phyloP scores from a whole-genome alignment of 768 basidiomycete genomes.

The Mycena alexandri region DNA sequence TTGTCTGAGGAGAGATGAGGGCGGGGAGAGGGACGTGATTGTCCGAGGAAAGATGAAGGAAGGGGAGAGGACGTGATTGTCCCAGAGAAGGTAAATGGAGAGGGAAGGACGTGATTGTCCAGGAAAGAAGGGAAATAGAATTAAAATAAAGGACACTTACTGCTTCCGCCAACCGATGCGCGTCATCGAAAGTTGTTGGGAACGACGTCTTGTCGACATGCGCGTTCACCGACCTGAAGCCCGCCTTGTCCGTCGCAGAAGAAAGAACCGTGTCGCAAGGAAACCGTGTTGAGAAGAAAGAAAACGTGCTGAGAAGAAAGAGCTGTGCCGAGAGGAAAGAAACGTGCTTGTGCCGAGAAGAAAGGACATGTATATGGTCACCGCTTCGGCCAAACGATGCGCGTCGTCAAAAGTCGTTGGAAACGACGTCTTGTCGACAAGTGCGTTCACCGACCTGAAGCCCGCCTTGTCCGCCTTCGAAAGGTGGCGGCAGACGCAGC shows the following conservation, averaged over 20 bases:
- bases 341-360: not conserved
- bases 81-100: no score
- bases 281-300: no score
- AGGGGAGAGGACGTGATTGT: not conserved
- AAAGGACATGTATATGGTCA: not conserved
- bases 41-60: no score
- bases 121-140: not conserved
- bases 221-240: conserved; percentile 2
- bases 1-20: no score
- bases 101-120: no score
- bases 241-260: not conserved
- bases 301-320: no score
- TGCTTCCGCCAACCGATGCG: conserved; percentile 1
- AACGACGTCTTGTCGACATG: conserved; percentile 10
- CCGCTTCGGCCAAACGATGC: conserved; percentile 1
- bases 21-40: no score
- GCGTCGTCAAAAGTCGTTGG: conserved; percentile 11
- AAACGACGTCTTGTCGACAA: conserved; percentile 9
- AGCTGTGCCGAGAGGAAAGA: no score
- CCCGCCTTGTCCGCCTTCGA: conserved; percentile 10
- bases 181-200: conserved; percentile 13
- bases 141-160: conserved; percentile 2
- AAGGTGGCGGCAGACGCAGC: conserved; percentile 16
- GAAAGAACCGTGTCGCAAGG: no score
- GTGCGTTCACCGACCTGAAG: not conserved